Evolutionary conservation across 2,329 filamentous ascomycete species (phyloP), one percentile per base, ranked within the genome.

Genomic region (Helminthosporium solani): DNA sequence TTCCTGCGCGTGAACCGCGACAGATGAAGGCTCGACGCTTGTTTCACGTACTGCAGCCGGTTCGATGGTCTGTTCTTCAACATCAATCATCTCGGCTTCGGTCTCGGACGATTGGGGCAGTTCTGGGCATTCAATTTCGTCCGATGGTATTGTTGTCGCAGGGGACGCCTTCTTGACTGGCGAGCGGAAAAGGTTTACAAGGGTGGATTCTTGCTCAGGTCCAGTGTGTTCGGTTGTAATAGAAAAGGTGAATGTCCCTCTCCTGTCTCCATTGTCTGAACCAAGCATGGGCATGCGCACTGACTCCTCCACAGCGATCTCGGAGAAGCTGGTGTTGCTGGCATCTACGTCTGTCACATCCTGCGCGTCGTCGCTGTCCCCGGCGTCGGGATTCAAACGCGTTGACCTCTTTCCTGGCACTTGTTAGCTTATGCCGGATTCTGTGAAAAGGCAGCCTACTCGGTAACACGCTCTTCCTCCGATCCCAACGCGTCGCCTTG

Each of bases 401-500:
- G 42, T 34, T 23, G 40, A 27, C 33, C 53, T 63, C 52, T 69
- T 69, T 28, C 64, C 66, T 27, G 63, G 18, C n/a, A 3, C 28
- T 2, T 20, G 8, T 7, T 11, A 7, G 12, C 23, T 15, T 28
- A 16, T 8, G 0, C 15, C 21, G 12, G 18, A 12, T n/a, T 14
- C 31, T 30, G 12, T 14, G 6, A 64, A 7, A 62, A 8, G 28
- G 14, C 7, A 7, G 3, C 28, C 28, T n/a, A 70, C 67, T 64
- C 36, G 64, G 63, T 11, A 68, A 52, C 31, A 63, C 57, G 48
- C 63, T 68, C 52, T 66, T 68, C 42, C 66, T 60, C 8, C 63
- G 53, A 44, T 70, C 67, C 58, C 60, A 71, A 28, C 65, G 66
- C 47, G 67, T 71, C 12, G 59, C 61, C 35, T 67, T 63, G 49